phyloP scores from a whole-genome alignment of 1,284 basidiomycete genomes.

The Ceratobasidium sp. region DNA sequence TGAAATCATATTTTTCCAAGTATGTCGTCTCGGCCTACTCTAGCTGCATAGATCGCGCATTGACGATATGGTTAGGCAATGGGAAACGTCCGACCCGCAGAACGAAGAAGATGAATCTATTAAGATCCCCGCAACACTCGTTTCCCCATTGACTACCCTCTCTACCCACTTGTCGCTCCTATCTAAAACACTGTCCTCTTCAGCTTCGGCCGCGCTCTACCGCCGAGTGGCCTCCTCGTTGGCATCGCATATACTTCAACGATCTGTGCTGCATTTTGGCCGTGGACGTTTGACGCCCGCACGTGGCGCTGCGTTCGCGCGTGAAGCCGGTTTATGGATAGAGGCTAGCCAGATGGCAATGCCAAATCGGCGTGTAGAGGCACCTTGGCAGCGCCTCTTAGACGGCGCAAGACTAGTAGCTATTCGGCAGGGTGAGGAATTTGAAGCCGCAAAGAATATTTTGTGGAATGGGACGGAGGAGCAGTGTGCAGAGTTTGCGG shows the following conservation, averaged over 20 bases:
- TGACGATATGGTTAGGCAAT: conserved; percentile 54
- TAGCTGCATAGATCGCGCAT: neutral
- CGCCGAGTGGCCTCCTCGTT: conserved; percentile 76
- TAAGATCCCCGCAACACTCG: conserved; percentile 73
- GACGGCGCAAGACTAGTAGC: conserved; percentile 77
- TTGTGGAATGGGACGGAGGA: conserved; percentile 54
- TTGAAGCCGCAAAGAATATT: conserved; percentile 52
- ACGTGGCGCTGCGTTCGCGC: conserved; percentile 70
- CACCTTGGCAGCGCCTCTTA: conserved; percentile 79
- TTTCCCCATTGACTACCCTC: conserved; percentile 78
- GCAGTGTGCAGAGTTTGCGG: conserved; percentile 48
- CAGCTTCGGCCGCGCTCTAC: conserved; percentile 73
- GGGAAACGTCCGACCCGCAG: conserved; percentile 54
- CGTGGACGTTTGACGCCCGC: conserved; percentile 68
- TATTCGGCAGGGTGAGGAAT: conserved; percentile 59
- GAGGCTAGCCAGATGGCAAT: conserved; percentile 75
- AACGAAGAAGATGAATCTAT: conserved; percentile 60
- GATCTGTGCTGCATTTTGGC: conserved; percentile 84
- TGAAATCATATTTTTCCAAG: conserved; percentile 77
- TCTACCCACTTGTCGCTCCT: conserved; percentile 80
- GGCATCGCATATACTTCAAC: conserved; percentile 81
- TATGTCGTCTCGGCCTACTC: conserved; percentile 48
- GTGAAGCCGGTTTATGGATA: conserved; percentile 83
- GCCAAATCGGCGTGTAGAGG: conserved; percentile 67
- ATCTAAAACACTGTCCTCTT: conserved; percentile 70